Base-by-base conservation (phyloP, 179 eudicot species). In the Heliamphora ciliata region DNA sequence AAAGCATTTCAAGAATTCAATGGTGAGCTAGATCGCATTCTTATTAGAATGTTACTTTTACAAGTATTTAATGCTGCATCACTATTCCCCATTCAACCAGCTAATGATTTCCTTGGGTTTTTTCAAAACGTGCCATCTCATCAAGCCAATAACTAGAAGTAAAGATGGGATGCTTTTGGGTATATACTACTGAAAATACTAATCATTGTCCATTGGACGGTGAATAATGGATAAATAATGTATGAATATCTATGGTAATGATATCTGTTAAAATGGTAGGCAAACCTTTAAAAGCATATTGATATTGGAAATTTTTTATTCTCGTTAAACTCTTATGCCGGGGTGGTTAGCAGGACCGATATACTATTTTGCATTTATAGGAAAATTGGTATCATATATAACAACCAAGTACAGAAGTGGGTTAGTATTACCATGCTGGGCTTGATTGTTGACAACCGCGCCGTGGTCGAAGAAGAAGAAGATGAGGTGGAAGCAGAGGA, bases 401-500 rank as follows among this genome's bases (percentile, higher is more conserved):
- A 63, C 6, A 55, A 54, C 4, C 15, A 46, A 59, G 52, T 40
- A 73, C 15, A 1, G 14, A 60, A 44, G 8, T 50, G 50, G 17
- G 77, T 64, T 10, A 18, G 46, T 46, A 15, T 74, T 66, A 76
- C 78, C 63, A 21, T 59, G 72, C 48, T 64, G 71, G 63, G 44
- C 31, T 81, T 61, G 74, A 47, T 24, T 52, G 5, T 51, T 2
- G 46, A 31, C 70, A 56, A 74, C 13, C 0, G 50, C 8, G 77
- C 14, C 3, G 52, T 56, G 51, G 68, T 31, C 17, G 75, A 56
- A 21, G 40, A 31, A 31, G 31, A 64, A 52, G 76, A 69, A 7
- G 48, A 40, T 47, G 82, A 51, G 10, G 74, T 75, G 13, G 84
- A 44, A 58, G 79, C 44, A 68, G 84, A 31, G 50, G 86, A 73